Conservation (phyloP, 495 filamentous ascomycete genomes). For the Podospora tetraspora region DNA sequence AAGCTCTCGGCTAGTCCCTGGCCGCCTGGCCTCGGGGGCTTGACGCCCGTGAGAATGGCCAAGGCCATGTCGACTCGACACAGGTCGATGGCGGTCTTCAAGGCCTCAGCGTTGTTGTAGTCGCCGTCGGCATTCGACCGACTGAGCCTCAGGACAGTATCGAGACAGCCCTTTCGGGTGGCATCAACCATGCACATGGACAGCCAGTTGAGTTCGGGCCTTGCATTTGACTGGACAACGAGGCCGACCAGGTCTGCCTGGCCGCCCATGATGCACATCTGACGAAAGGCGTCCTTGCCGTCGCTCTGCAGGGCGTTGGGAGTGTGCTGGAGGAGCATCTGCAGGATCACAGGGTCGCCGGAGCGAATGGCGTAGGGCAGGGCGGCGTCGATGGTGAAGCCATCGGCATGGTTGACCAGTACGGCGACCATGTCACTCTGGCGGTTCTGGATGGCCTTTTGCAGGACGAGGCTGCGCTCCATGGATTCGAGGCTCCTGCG, state of each 20-base stretch:
- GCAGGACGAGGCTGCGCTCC: constrained; percentile 40
- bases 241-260: constrained; percentile 38
- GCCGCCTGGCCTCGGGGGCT: constrained; percentile 32
- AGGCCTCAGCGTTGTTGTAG: constrained; percentile 39
- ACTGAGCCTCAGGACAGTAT: constrained; percentile 41
- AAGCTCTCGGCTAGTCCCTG: constrained; percentile 39
- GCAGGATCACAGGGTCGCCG: constrained; percentile 30
- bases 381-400: constrained; percentile 34
- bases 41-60: constrained; percentile 40
- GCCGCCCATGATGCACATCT: constrained; percentile 35
- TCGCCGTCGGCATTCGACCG: constrained; percentile 42
- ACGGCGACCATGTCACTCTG: constrained; percentile 46
- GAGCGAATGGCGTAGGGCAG: constrained; percentile 39
- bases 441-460: constrained; percentile 41
- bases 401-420: constrained; percentile 39
- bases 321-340: constrained; percentile 38
- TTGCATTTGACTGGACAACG: constrained; percentile 39
- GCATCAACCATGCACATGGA: constrained; percentile 44
- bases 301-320: constrained; percentile 37
- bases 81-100: constrained; percentile 37
- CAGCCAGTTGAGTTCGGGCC: constrained; percentile 29
- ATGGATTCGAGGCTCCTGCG: constrained; percentile 41
- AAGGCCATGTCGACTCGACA: constrained; percentile 41
- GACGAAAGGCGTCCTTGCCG: constrained; percentile 41
- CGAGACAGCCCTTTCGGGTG: constrained; percentile 36